Evolutionary conservation across 2,329 filamentous ascomycete genomes (phyloP).

Genomic region (Orbilia blumenaviensis): DNA sequence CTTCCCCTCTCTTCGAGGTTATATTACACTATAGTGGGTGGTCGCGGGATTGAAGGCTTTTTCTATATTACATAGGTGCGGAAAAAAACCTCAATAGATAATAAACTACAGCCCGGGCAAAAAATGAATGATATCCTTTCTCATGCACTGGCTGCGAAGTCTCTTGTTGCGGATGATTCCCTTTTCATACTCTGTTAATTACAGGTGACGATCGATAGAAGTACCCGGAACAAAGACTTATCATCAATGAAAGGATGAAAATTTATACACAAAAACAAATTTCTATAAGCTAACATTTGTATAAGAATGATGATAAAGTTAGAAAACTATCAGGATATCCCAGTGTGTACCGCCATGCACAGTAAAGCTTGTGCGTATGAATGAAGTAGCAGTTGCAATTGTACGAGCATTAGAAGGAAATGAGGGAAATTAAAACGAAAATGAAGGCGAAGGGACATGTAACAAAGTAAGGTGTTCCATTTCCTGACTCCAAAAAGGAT

Average conservation of each 20-base stretch:
- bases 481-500: constrained; percentile 4
- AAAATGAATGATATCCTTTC: no score
- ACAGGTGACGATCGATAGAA: background rate
- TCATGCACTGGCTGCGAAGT: no score
- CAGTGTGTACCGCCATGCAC: background rate
- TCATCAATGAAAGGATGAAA: no score
- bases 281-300: background rate
- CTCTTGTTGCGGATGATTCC: no score
- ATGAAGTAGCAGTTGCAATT: no score
- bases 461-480: background rate
- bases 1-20: no score
- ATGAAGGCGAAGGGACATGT: background rate
- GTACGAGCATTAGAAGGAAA: background rate
- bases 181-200: no score
- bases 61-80: constrained; percentile 2
- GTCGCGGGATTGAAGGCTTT: background rate
- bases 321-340: background rate
- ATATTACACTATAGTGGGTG: background rate
- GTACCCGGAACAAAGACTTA: background rate
- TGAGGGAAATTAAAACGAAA: background rate
- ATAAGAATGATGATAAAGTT: background rate
- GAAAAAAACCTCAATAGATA: background rate
- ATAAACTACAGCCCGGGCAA: background rate
- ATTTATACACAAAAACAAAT: background rate
- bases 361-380: no score